A percentile compares a stretch with the other conserved stretches of the same genome.
Evolutionary conservation across 345 rosid genomes (phyloP).

Genomic region (Lepidium aucheri): DNA sequence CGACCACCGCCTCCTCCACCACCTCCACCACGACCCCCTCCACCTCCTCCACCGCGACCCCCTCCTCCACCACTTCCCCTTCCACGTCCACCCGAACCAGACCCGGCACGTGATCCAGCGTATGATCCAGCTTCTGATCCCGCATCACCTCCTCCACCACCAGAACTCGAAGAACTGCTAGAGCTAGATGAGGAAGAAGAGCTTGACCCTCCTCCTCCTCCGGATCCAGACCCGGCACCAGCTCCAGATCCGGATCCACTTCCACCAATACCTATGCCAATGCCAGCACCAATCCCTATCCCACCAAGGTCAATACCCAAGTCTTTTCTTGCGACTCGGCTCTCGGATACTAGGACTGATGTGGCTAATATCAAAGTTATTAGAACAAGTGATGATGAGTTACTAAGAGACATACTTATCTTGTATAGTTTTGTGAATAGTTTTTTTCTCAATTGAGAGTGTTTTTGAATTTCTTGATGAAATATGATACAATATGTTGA

Average conservation of each 20-base stretch:
- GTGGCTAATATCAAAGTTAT: conserved; percentile 20
- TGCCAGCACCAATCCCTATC: conserved; percentile 59
- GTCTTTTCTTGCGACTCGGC: conserved; percentile 67
- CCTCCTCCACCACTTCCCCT: conserved; percentile 24
- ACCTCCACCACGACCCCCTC: conserved; percentile 22
- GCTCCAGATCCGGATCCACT: conserved; percentile 53
- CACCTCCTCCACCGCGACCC: conserved; percentile 19
- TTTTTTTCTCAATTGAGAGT: background rate
- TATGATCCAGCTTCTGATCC: conserved; percentile 67
- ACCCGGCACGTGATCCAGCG: conserved; percentile 60
- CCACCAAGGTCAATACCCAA: conserved; percentile 77
- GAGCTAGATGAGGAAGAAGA: conserved; percentile 45
- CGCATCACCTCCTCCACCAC: conserved; percentile 39
- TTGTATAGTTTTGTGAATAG: conserved; percentile 1
- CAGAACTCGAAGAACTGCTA: conserved; percentile 43
- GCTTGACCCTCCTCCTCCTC: conserved; percentile 43
- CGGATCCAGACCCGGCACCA: conserved; percentile 56
- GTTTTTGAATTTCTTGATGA: conserved; percentile 16
- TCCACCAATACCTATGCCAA: conserved; percentile 66
- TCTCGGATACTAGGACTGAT: conserved; percentile 32
- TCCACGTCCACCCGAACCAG: conserved; percentile 36
- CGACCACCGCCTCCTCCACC: conserved; percentile 27
- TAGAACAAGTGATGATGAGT: conserved; percentile 13
- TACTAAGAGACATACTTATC: conserved; percentile 12
- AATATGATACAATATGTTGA: background rate